Base-by-base conservation (phyloP, 805 yeast genomes). In the Saccharomycopsis selenospora region DNA sequence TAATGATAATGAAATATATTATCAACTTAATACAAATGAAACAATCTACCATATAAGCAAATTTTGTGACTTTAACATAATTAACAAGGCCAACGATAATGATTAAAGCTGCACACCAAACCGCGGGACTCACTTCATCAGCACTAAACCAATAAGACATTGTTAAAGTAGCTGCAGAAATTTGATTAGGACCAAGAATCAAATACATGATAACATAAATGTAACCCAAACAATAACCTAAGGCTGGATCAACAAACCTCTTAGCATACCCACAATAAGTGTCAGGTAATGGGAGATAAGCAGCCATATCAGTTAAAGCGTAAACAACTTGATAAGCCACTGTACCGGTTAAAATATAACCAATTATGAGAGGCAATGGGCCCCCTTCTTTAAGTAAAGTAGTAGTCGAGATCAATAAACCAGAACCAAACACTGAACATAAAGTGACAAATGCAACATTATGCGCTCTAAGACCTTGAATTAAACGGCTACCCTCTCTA, bases 271-370 rank as follows among this genome's bases (percentile, higher is more conserved):
- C 85, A 26, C 84, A 76, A 64, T 82, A 81, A 0, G 87, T 80
- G 1, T 79, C 70, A 3, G 82, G 69, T 38, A 80, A 76, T 5
- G 90, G 90, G 14, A 83, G 80, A 56, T 73, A 81, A 4, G 90
- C 82, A 42, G 89, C 88, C 90, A 84, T 81, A 63, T 84, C 91
- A 58, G 89, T 88, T 50, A 84, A 67, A 3, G 85, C 75, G 61
- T 82, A 89, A 18, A 85, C 78, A 45, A 83, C 85, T 11, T 76
- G 72, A 58, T 70, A 80, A 0, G 80, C 86, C 42, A 84, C 59
- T 1, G 82, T 62, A 30, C 83, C 86, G 73, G 82, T 80, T 62
- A 80, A 80, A 14, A 78, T 43, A 57, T 78, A 84, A 2, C 86
- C 74, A 43, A 84, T 77, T 24, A 84, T 64, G 3, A 85, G 67